Evolutionary conservation across 441 rosid species (phyloP).

Genomic region (Erysimum pusillum): DNA sequence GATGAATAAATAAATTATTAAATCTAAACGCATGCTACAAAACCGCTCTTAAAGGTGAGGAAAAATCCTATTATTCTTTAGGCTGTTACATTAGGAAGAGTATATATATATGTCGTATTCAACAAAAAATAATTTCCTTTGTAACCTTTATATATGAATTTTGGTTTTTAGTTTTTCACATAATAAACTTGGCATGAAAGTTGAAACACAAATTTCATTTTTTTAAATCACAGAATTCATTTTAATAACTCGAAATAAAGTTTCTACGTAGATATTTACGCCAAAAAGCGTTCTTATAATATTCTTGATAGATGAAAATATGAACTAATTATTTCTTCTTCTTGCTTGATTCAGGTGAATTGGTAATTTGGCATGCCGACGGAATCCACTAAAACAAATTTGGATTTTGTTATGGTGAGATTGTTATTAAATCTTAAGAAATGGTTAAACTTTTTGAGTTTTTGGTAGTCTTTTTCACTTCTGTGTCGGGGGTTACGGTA

Average conservation of each 20-base stretch:
- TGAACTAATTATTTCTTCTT: neutral
- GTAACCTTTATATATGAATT: neutral
- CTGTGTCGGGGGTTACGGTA: conserved; percentile 33
- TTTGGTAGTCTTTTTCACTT: neutral
- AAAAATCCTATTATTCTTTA: conserved; percentile 15
- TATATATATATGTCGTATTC: neutral
- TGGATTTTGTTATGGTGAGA: neutral
- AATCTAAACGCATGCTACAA: conserved; percentile 40
- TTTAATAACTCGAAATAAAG: neutral
- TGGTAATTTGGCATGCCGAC: conserved; percentile 9
- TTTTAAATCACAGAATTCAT: neutral
- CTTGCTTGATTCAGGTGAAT: conserved; percentile 3
- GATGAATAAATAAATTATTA: conserved; percentile 13
- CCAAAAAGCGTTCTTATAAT: neutral
- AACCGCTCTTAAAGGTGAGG: conserved; percentile 30
- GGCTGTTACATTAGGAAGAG: conserved; percentile 38
- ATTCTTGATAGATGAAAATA: neutral
- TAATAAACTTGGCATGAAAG: neutral
- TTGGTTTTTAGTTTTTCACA: neutral
- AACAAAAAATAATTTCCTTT: neutral
- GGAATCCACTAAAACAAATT: conserved; percentile 11
- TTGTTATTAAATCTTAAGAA: neutral
- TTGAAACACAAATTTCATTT: neutral
- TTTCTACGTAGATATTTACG: neutral
- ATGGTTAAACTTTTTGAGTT: neutral